These are phyloP conservation scores for Rhizopus stolonifer DNA, from an alignment of 371 early-diverging fungal genomes.

Conservation along the genomic window DNA sequence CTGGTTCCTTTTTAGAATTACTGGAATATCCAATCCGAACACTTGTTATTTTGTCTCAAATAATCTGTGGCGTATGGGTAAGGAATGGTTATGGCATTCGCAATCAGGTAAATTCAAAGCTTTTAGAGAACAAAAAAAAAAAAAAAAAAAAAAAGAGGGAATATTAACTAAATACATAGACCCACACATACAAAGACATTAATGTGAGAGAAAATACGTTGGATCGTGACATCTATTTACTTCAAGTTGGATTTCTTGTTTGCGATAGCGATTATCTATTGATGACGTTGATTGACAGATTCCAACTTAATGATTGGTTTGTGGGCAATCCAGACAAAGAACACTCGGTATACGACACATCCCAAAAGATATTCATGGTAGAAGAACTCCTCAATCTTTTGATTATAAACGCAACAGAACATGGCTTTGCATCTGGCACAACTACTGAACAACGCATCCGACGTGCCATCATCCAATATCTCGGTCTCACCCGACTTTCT, in stretches of 20 bases:
- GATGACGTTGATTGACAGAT: slow-evolving; percentile 76
- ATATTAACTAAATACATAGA: too few relatives aligned
- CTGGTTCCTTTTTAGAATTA: slow-evolving; percentile 35
- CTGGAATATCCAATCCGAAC: slow-evolving; percentile 82
- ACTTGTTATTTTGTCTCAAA: slow-evolving; percentile 79
- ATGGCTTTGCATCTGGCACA: slow-evolving; percentile 67
- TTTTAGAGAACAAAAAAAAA: too few relatives aligned
- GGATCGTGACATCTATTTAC: slow-evolving; percentile 79
- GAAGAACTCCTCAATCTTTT: slow-evolving; percentile 85
- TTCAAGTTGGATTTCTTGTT: slow-evolving; percentile 72
- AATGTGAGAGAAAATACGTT: slow-evolving; percentile 78
- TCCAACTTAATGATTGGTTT: slow-evolving; percentile 82
- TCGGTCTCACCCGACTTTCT: slow-evolving; percentile 69
- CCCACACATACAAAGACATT: slow-evolving; percentile 75
- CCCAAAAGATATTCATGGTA: slow-evolving; percentile 71
- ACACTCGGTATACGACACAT: slow-evolving; percentile 59
- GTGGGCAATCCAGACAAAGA: slow-evolving; percentile 52
- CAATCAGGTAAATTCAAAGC: slow-evolving; percentile 68
- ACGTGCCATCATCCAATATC: slow-evolving; percentile 86
- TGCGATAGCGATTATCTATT: slow-evolving; percentile 75
- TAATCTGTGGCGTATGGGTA: slow-evolving; percentile 93
- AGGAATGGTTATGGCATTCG: slow-evolving; percentile 85
- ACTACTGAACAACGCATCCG: slow-evolving; percentile 73
- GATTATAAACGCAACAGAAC: slow-evolving; percentile 84
- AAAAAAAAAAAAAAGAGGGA: too few relatives aligned